Evolutionary conservation across 116 monocot species (phyloP).

Genomic region (Phalaenopsis hybrid): DNA sequence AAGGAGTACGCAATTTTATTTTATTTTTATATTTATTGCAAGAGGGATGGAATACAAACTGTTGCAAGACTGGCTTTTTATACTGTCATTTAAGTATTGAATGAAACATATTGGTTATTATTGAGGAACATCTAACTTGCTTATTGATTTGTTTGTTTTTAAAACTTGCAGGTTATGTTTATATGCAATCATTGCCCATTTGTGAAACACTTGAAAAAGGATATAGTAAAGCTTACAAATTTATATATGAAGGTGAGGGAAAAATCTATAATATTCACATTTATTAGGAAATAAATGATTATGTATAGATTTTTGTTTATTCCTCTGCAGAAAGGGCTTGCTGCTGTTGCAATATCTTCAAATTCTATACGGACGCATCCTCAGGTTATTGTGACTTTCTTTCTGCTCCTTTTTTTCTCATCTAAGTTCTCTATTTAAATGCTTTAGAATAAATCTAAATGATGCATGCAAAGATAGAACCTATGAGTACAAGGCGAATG

Average conservation of each 20-base stretch:
- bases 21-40: no score
- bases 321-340: conserved; percentile 77
- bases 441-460: neutral
- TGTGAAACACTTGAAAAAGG: conserved; percentile 85
- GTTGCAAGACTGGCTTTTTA: neutral
- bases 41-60: no score
- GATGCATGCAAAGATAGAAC: neutral
- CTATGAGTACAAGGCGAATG: neutral
- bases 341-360: conserved; percentile 84
- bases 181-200: conserved; percentile 98
- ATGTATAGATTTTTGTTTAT: conserved; percentile 1
- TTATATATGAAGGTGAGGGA: conserved; percentile 65
- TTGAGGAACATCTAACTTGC: neutral
- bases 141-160: neutral
- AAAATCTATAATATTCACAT: neutral
- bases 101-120: neutral
- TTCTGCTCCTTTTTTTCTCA: neutral
- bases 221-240: conserved; percentile 72
- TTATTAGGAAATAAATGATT: neutral
- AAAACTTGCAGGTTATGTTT: conserved; percentile 84
- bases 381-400: conserved; percentile 37
- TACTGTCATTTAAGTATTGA: neutral
- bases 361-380: conserved; percentile 78
- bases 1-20: neutral
- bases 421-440: neutral